phyloP scores from a whole-genome alignment of 2,329 filamentous ascomycete genomes.

The Zymoseptoria passerinii region DNA sequence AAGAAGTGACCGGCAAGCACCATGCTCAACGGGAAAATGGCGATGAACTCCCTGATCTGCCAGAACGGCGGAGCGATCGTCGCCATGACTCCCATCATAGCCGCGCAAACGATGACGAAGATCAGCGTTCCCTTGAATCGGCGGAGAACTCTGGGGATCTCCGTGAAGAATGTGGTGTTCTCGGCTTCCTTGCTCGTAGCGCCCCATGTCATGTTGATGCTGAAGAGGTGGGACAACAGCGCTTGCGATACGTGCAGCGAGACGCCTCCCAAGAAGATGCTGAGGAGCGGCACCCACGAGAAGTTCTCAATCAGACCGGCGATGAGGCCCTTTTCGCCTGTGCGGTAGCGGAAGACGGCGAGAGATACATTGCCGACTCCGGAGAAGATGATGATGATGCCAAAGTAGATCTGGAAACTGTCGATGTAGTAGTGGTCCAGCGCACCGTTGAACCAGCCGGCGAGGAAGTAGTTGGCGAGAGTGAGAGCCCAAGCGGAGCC shows the following conservation, averaged over 20 bases:
- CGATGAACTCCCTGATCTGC: constrained; percentile 50
- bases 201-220: constrained; percentile 41
- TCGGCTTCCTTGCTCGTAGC: constrained; percentile 53
- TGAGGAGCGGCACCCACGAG: constrained; percentile 54
- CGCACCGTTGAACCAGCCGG: constrained; percentile 68
- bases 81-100: constrained; percentile 43
- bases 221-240: constrained; percentile 33
- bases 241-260: constrained; percentile 35
- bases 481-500: constrained; percentile 69
- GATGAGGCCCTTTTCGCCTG: constrained; percentile 54
- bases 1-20: constrained; percentile 49
- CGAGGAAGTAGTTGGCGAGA: constrained; percentile 63
- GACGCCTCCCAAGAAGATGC: constrained; percentile 35
- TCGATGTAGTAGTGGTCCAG: constrained; percentile 75
- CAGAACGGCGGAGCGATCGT: constrained; percentile 44
- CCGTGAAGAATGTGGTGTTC: constrained; percentile 49
- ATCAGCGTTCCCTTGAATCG: constrained; percentile 50
- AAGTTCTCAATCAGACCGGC: constrained; percentile 46
- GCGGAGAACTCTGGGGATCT: constrained; percentile 47
- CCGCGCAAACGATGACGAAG: constrained; percentile 40
- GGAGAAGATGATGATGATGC: constrained; percentile 70
- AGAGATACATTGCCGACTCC: constrained; percentile 64
- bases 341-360: constrained; percentile 64
- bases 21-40: constrained; percentile 50
- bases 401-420: constrained; percentile 72